Evolutionary conservation across 805 yeast species (phyloP).

Genomic region (Brettanomyces bruxellensis): DNA sequence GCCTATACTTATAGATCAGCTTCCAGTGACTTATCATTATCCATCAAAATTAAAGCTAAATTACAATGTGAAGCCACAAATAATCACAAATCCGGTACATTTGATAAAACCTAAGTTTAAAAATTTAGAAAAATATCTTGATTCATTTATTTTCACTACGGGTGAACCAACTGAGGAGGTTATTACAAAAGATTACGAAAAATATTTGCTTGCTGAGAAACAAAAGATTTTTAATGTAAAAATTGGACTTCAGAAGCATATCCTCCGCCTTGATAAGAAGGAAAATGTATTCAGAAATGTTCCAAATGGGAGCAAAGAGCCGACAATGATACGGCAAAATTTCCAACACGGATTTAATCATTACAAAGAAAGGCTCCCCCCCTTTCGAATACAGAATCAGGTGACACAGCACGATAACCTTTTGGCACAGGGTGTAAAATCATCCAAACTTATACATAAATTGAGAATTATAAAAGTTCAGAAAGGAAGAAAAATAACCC

Average conservation of each 20-base stretch:
- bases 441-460: conserved; percentile 63
- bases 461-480: conserved; percentile 54
- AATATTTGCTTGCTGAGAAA: conserved; percentile 45
- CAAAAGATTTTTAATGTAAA: conserved; percentile 33
- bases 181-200: conserved; percentile 48
- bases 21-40: conserved; percentile 9
- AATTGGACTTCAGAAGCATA: conserved; percentile 35
- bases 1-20: conserved; percentile 10
- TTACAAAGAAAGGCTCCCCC: conserved; percentile 30
- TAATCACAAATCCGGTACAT: conserved; percentile 55
- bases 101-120: conserved; percentile 35
- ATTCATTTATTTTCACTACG: conserved; percentile 49
- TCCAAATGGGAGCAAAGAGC: conserved; percentile 30
- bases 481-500: conserved; percentile 65
- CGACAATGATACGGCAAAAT: conserved; percentile 29
- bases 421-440: conserved; percentile 62
- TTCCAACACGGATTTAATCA: conserved; percentile 19
- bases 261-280: conserved; percentile 35
- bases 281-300: conserved; percentile 38
- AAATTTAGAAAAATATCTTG: conserved; percentile 34
- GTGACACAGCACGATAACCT: conserved; percentile 64
- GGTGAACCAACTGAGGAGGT: conserved; percentile 42
- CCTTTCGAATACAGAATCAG: conserved; percentile 28
- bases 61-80: conserved; percentile 33
- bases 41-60: conserved; percentile 24